A percentile compares a stretch with the other conserved stretches of the same genome.
These are phyloP conservation scores for Candida sp. DNA, from an alignment of 1,139 yeast species.

Conservation along the genomic window DNA sequence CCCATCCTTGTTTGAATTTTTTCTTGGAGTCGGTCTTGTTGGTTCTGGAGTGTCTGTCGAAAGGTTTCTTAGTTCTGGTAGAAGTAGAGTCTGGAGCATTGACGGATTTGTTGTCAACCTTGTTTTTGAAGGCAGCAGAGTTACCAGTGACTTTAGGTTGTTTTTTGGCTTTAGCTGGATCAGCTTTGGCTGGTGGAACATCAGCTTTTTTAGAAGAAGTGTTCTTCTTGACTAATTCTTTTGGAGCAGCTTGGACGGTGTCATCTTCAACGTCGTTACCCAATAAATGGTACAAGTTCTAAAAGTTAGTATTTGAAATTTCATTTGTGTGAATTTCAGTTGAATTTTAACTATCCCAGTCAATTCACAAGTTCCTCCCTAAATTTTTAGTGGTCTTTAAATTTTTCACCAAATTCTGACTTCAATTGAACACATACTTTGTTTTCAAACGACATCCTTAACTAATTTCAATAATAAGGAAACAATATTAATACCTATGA, in stretches of 20 bases:
- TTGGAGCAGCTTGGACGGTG: slow-evolving; percentile 51
- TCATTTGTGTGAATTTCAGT: too few species aligned
- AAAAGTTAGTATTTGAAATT: slow-evolving; percentile 1
- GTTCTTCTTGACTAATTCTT: slow-evolving; percentile 77
- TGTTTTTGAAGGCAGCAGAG: slow-evolving; percentile 85
- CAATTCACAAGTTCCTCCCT: too few species aligned
- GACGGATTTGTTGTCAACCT: slow-evolving; percentile 68
- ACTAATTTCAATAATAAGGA: slow-evolving; percentile 3
- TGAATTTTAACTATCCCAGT: too few species aligned
- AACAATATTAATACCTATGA: background rate
- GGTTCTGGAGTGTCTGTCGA: slow-evolving; percentile 83
- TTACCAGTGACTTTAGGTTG: slow-evolving; percentile 76
- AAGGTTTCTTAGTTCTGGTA: slow-evolving; percentile 59
- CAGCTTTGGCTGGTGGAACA: slow-evolving; percentile 79
- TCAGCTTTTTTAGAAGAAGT: slow-evolving; percentile 90
- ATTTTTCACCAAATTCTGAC: too few species aligned
- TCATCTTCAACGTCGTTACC: slow-evolving; percentile 78
- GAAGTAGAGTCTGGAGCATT: slow-evolving; percentile 55
- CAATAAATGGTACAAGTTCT: slow-evolving; percentile 50
- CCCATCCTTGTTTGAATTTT: slow-evolving; percentile 78
- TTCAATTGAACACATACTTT: slow-evolving; percentile 35
- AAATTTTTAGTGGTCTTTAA: too few species aligned
- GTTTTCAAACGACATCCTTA: slow-evolving; percentile 46
- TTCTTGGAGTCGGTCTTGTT: slow-evolving; percentile 83
- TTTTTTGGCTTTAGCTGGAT: slow-evolving; percentile 79